phyloP scores from a whole-genome alignment of 2,329 filamentous ascomycete species.

The Sporothrix euskadiensis region DNA sequence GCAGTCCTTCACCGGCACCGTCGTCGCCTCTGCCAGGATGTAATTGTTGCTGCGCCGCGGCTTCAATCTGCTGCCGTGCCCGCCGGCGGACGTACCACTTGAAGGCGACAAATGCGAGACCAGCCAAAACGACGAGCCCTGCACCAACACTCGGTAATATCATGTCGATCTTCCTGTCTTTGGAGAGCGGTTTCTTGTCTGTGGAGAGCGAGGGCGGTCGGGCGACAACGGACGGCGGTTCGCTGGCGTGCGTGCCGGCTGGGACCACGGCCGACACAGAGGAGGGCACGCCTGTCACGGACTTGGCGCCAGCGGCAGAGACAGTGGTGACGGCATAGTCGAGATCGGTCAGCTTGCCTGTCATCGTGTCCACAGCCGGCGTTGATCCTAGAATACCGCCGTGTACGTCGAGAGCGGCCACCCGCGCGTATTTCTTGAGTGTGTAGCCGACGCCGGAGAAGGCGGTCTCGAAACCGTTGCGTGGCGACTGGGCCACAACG shows the following conservation, averaged over 20 bases:
- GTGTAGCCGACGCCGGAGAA: neutral
- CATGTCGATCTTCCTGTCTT: neutral
- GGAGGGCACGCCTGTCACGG: neutral
- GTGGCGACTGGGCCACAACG: constrained; percentile 17
- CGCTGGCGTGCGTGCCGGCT: neutral
- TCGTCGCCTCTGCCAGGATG: neutral
- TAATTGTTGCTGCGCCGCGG: neutral
- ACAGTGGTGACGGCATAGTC: neutral
- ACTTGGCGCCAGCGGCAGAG: neutral
- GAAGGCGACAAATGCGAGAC: neutral
- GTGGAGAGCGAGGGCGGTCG: neutral
- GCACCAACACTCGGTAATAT: neutral
- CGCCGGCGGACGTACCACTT: neutral
- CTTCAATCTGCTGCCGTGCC: neutral
- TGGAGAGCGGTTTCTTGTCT: neutral
- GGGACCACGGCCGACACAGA: neutral
- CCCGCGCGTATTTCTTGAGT: neutral
- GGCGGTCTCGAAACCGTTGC: constrained; percentile 22
- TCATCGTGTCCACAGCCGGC: neutral
- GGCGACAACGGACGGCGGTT: neutral
- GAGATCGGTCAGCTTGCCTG: neutral
- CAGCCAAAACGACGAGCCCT: neutral
- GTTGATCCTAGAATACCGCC: constrained; percentile 4
- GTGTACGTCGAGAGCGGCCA: constrained; percentile 16
- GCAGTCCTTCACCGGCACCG: neutral